These are phyloP conservation scores for Backusella circina DNA, from an alignment of 192 early-diverging fungal species.

Conservation along the genomic window DNA sequence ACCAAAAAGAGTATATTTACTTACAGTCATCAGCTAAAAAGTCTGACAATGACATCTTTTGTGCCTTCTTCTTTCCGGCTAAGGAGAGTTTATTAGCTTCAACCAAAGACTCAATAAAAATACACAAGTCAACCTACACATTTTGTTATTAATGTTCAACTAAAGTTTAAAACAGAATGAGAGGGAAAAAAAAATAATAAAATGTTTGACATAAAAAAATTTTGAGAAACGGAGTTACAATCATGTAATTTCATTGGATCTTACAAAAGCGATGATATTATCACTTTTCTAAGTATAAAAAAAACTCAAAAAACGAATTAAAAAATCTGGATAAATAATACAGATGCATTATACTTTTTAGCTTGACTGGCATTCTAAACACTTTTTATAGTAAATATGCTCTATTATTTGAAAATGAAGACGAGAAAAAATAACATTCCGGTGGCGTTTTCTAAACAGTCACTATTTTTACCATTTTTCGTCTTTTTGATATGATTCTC, in stretches of 20 bases:
- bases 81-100: background rate
- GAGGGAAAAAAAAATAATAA: background rate
- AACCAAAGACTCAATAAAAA: background rate
- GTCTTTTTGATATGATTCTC: background rate
- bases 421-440: background rate
- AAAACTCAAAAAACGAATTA: background rate
- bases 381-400: background rate
- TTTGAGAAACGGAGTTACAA: background rate
- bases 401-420: background rate
- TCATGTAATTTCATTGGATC: background rate
- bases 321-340: background rate
- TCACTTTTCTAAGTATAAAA: background rate
- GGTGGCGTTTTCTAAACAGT: background rate
- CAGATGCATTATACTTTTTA: background rate
- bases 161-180: background rate
- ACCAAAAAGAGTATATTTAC: conserved; percentile 15
- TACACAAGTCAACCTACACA: background rate
- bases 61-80: conserved; percentile 74
- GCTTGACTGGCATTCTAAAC: background rate
- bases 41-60: conserved; percentile 84
- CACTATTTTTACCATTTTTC: background rate
- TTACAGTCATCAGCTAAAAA: conserved; percentile 72
- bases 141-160: background rate
- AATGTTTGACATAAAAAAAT: background rate
- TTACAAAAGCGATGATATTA: background rate